A percentile compares a stretch with the other conserved stretches of the same genome.
Evolutionary conservation across 345 rosid genomes (phyloP).

Genomic region (Lenwebbia sp.): DNA sequence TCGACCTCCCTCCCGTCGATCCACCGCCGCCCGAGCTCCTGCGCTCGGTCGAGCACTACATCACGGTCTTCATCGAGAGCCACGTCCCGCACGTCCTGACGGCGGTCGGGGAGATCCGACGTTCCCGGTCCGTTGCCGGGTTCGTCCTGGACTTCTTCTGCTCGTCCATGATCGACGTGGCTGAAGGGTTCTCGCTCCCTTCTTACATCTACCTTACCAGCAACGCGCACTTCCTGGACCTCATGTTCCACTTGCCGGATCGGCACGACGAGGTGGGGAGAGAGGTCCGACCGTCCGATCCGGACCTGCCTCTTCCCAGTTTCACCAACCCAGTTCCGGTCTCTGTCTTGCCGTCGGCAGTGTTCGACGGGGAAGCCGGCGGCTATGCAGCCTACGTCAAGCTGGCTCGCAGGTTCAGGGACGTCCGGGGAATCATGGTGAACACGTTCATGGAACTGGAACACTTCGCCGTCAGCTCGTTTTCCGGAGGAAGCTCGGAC

Average conservation of each 20-base stretch:
- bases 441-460: slow-evolving; percentile 30
- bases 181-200: slow-evolving; percentile 25
- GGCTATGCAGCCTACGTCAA: slow-evolving; percentile 18
- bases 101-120: neutral
- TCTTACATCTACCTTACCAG: slow-evolving; percentile 27
- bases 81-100: slow-evolving; percentile 1
- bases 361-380: slow-evolving; percentile 11
- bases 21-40: slow-evolving; percentile 8
- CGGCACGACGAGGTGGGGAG: slow-evolving; percentile 7
- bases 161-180: slow-evolving; percentile 24
- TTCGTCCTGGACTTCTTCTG: slow-evolving; percentile 39
- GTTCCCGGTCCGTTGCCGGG: slow-evolving; percentile 10
- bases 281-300: slow-evolving; percentile 8
- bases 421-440: slow-evolving; percentile 27
- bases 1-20: slow-evolving; percentile 14
- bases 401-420: slow-evolving; percentile 20
- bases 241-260: slow-evolving; percentile 25
- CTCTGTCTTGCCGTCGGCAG: slow-evolving; percentile 17
- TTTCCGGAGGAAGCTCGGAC: neutral
- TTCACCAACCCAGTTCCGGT: slow-evolving; percentile 20
- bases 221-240: slow-evolving; percentile 20
- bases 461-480: slow-evolving; percentile 13
- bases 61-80: neutral
- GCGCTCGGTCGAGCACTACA: slow-evolving; percentile 2
- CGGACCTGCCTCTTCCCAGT: slow-evolving; percentile 10